phyloP scores from a whole-genome alignment of 306 rosid species.

The Morella rubra region DNA sequence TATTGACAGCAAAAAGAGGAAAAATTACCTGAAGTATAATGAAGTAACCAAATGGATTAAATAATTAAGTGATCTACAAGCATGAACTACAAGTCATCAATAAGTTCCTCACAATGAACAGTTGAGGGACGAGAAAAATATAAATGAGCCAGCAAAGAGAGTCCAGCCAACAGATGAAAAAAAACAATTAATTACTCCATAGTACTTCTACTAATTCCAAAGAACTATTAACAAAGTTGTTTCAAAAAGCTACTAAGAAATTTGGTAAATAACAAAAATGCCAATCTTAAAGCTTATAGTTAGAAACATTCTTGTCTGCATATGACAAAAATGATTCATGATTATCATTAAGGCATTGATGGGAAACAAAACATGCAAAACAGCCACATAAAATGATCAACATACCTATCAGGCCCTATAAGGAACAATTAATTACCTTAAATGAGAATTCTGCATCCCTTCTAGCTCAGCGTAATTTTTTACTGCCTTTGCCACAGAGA shows the following conservation, averaged over 20 bases:
- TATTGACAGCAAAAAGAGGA: background rate
- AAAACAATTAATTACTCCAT: background rate
- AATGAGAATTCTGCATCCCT: conserved; percentile 85
- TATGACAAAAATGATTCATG: conserved; percentile 1
- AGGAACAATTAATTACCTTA: conserved; percentile 51
- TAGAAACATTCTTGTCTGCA: conserved; percentile 10
- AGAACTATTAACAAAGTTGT: background rate
- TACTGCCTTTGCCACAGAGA: conserved; percentile 76
- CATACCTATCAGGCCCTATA: background rate
- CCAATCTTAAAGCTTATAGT: conserved; percentile 12
- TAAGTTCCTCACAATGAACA: background rate
- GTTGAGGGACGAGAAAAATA: background rate
- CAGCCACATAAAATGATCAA: conserved; percentile 4
- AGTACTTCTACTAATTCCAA: background rate
- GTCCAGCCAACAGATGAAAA: background rate
- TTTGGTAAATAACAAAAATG: conserved; percentile 10
- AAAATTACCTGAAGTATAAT: background rate
- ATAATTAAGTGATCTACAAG: background rate
- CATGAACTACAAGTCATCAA: background rate
- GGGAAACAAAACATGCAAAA: conserved; percentile 28
- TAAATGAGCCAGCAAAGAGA: background rate
- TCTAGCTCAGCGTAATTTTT: conserved; percentile 82
- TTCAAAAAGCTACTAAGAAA: conserved; percentile 5
- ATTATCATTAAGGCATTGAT: conserved; percentile 20
- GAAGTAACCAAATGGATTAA: background rate